These are phyloP conservation scores for Botrytis byssoidea DNA, from an alignment of 2,329 filamentous ascomycete species.

Conservation along the genomic window DNA sequence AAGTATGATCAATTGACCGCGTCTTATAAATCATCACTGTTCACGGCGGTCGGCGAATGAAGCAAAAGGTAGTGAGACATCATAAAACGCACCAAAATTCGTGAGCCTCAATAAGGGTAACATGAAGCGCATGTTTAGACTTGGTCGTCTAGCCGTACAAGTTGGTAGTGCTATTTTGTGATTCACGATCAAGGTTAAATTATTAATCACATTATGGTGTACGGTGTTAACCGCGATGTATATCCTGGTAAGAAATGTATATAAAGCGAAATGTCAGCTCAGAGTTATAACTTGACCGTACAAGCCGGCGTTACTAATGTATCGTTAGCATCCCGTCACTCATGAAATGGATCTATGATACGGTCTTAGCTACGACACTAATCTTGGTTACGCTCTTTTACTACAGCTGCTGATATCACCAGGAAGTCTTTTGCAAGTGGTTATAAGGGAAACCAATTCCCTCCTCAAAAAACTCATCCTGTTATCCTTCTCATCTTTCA, in stretches of 20 bases:
- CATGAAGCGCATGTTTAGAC: not conserved
- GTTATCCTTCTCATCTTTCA: not conserved
- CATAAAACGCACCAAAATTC: no score
- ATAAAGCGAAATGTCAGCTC: not conserved
- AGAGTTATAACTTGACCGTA: not conserved
- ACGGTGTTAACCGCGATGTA: not conserved
- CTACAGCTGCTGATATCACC: not conserved
- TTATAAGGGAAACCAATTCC: not conserved
- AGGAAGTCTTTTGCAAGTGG: accelerated
- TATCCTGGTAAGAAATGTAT: not conserved
- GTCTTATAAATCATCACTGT: not conserved
- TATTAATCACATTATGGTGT: not conserved
- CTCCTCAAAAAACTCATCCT: not conserved
- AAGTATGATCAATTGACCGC: not conserved
- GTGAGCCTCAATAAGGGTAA: accelerated
- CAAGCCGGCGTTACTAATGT: not conserved
- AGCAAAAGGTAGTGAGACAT: no score
- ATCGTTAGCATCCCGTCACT: not conserved
- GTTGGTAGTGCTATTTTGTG: not conserved
- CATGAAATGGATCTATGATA: not conserved
- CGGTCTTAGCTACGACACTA: not conserved
- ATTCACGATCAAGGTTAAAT: not conserved
- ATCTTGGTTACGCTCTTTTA: not conserved
- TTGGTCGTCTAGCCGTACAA: not conserved
- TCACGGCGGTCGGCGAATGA: not conserved